Conservation (phyloP, 108 stramenopile genomes). For the Schizochytrium sp. region DNA sequence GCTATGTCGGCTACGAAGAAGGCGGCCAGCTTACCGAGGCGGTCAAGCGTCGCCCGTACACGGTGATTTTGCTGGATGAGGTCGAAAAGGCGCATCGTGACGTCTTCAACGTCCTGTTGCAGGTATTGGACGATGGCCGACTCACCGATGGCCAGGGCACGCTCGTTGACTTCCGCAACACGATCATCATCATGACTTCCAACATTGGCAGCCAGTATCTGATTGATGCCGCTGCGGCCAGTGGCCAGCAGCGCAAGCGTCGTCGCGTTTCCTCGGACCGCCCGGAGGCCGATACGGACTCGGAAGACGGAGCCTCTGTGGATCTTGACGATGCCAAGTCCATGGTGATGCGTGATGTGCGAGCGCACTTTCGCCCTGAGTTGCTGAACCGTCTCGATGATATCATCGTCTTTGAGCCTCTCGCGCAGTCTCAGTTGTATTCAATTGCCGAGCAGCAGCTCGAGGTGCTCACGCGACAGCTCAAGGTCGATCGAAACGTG, state of each 20-base stretch:
- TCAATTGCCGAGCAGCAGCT: constrained; percentile 57
- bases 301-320: not conserved
- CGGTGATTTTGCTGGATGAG: constrained; percentile 86
- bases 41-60: constrained; percentile 78
- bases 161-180: constrained; percentile 89
- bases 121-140: constrained; percentile 89
- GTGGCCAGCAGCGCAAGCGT: not conserved
- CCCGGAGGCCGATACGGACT: constrained; percentile 2
- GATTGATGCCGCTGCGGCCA: constrained; percentile 37
- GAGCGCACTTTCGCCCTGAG: constrained; percentile 80
- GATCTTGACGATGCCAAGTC: constrained; percentile 37
- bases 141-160: constrained; percentile 86
- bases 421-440: constrained; percentile 64
- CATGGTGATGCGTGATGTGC: constrained; percentile 66
- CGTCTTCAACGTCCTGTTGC: constrained; percentile 79
- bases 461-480: constrained; percentile 22
- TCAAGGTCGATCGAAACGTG: constrained; percentile 41
- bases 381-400: constrained; percentile 95
- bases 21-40: constrained; percentile 95
- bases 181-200: constrained; percentile 83
- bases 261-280: not conserved
- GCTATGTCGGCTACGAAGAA: constrained; percentile 93
- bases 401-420: constrained; percentile 83
- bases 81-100: constrained; percentile 93
- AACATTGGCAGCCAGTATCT: constrained; percentile 77